phyloP scores from a whole-genome alignment of 2,329 filamentous ascomycete genomes.

The Aspergillus candidus region DNA sequence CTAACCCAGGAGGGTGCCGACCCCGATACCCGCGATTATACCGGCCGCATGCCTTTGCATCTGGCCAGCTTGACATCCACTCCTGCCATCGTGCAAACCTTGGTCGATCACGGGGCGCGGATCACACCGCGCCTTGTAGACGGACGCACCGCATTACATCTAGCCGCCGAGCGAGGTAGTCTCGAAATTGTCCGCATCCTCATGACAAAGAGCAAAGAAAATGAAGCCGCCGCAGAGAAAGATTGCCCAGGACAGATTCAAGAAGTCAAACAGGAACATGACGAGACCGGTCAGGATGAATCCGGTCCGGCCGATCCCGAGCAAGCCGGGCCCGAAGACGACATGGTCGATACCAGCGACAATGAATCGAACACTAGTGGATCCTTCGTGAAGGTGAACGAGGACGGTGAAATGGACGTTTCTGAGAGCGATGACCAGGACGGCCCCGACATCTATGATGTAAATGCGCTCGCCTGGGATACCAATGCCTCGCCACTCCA shows the following conservation, averaged over 20 bases:
- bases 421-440: constrained; percentile 47
- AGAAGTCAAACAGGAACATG: not conserved
- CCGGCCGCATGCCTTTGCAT: constrained; percentile 71
- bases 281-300: constrained; percentile 54
- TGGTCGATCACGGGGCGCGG: constrained; percentile 67
- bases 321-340: constrained; percentile 20
- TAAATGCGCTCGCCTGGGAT: constrained; percentile 77
- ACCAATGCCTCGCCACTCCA: constrained; percentile 67
- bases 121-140: constrained; percentile 70
- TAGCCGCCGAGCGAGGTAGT: constrained; percentile 66
- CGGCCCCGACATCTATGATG: constrained; percentile 72
- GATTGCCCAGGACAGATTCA: too few species aligned
- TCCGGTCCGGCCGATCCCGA: constrained; percentile 18
- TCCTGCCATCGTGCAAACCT: constrained; percentile 61
- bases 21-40: constrained; percentile 69
- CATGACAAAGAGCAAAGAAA: constrained; percentile 66
- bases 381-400: constrained; percentile 63
- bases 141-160: constrained; percentile 74
- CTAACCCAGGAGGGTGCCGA: constrained; percentile 61
- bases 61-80: constrained; percentile 65
- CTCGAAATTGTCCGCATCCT: constrained; percentile 64
- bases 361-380: constrained; percentile 53
- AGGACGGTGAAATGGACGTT: constrained; percentile 18
- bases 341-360: constrained; percentile 34
- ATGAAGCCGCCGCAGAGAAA: constrained; percentile 30